Evolutionary conservation across 108 stramenopile species (phyloP).

Genomic region (Skeletonema tropicum): DNA sequence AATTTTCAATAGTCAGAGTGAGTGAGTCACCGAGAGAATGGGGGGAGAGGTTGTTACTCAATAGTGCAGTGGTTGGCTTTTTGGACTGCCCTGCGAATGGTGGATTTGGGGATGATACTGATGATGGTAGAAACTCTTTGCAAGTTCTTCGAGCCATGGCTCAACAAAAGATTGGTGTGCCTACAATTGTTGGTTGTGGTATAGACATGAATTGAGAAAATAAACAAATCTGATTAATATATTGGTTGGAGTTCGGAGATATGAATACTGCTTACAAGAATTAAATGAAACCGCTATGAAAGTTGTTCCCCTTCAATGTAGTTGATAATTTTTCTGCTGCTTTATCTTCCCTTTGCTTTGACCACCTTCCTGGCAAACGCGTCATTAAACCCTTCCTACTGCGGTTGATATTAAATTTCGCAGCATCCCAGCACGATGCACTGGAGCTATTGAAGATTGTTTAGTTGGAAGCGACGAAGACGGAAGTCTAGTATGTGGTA

Average conservation of each 20-base stretch:
- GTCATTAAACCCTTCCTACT: too few species aligned
- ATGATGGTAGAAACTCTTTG: constrained; percentile 11
- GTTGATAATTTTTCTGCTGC: too few species aligned
- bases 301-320: neutral
- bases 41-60: constrained; percentile 65
- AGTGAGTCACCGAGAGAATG: constrained; percentile 75
- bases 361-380: too few species aligned
- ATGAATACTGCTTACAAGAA: too few species aligned
- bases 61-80: constrained; percentile 60
- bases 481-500: too few species aligned
- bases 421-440: too few species aligned
- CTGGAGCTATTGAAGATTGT: too few species aligned
- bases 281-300: too few species aligned
- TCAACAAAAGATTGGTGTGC: constrained; percentile 63
- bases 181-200: constrained; percentile 57
- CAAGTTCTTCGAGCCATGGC: constrained; percentile 64
- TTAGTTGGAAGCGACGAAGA: too few species aligned
- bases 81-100: constrained; percentile 36
- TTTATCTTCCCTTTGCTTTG: too few species aligned
- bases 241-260: too few species aligned
- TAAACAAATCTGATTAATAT: neutral
- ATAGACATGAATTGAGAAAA: neutral
- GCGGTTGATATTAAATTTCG: too few species aligned
- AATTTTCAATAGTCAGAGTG: constrained; percentile 69
- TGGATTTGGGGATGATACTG: neutral